phyloP scores from a whole-genome alignment of 768 basidiomycete species.

The Mycena pura region DNA sequence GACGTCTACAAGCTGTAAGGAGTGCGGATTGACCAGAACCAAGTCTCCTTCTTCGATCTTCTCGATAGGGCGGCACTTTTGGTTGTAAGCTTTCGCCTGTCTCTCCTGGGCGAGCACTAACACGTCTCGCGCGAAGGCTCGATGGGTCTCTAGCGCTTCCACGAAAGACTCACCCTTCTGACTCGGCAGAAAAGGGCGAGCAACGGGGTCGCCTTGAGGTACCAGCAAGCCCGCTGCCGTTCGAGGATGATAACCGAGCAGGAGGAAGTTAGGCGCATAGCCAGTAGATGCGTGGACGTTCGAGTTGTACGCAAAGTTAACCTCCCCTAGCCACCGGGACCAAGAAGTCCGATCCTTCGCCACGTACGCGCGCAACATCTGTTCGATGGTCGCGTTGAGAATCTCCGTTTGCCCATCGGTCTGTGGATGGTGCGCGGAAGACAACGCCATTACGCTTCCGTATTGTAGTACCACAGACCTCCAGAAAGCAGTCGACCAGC shows the following conservation, averaged over 20 bases:
- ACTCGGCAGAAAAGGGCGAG: conserved; percentile 13
- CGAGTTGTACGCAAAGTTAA: conserved; percentile 41
- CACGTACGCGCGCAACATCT: conserved; percentile 38
- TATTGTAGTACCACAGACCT: not conserved
- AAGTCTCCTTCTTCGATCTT: conserved; percentile 8
- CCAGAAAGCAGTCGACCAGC: conserved; percentile 29
- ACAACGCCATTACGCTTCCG: conserved; percentile 10
- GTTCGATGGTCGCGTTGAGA: conserved; percentile 37
- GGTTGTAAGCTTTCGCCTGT: conserved; percentile 31
- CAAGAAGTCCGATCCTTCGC: conserved; percentile 31
- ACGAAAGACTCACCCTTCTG: conserved; percentile 18
- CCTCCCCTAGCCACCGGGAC: conserved; percentile 31
- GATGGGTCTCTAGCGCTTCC: conserved; percentile 1
- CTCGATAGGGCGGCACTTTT: conserved; percentile 17
- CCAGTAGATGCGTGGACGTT: conserved; percentile 33
- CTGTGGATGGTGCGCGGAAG: conserved; percentile 46
- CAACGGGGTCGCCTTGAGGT: not conserved
- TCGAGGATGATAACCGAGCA: conserved; percentile 37
- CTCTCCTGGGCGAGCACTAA: conserved; percentile 28
- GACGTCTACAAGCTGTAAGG: conserved; percentile 28
- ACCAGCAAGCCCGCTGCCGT: conserved; percentile 6
- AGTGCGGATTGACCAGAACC: conserved; percentile 35
- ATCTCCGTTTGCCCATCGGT: conserved; percentile 44
- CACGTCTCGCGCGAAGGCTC: conserved; percentile 21
- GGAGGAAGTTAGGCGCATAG: conserved; percentile 33